A percentile compares a stretch with the other conserved stretches of the same genome.
These are phyloP conservation scores for Boeremia exigua DNA, from an alignment of 2,329 filamentous ascomycete genomes.

Conservation along the genomic window DNA sequence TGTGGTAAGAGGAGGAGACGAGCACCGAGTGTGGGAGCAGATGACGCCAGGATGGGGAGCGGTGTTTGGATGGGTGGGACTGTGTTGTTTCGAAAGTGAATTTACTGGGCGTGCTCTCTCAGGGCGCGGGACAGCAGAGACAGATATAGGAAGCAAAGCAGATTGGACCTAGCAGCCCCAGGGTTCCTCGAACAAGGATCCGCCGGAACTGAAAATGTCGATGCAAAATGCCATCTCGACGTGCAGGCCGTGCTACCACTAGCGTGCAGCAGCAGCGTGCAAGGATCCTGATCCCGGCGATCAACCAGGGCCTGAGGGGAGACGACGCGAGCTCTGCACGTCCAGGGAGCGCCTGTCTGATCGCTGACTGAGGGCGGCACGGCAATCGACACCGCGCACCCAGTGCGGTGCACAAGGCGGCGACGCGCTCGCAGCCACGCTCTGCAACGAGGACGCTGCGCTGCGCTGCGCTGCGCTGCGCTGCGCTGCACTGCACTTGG, in stretches of 20 bases:
- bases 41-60: background rate
- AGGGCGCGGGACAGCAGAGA: slow-evolving; percentile 14
- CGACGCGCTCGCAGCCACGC: background rate
- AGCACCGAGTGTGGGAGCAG: background rate
- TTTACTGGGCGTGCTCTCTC: slow-evolving; percentile 10
- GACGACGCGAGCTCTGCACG: slow-evolving; percentile 13
- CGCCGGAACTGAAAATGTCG: slow-evolving; percentile 17
- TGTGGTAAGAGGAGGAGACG: background rate
- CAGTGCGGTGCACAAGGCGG: background rate
- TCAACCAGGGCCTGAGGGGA: slow-evolving; percentile 19
- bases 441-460: background rate
- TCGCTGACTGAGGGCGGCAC: slow-evolving; percentile 1
- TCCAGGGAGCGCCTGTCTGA: slow-evolving; percentile 12
- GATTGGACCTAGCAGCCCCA: slow-evolving; percentile 15
- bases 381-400: slow-evolving; percentile 4
- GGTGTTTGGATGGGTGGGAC: background rate
- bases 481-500: background rate
- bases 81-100: slow-evolving; percentile 5
- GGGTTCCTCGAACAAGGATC: slow-evolving; percentile 18
- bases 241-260: slow-evolving; percentile 17
- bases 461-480: background rate
- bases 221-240: slow-evolving; percentile 23
- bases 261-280: slow-evolving; percentile 13
- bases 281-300: slow-evolving; percentile 16
- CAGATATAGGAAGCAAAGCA: slow-evolving; percentile 19